Conservation (phyloP, 108 stramenopile species). For the Thalassiosira profunda region DNA sequence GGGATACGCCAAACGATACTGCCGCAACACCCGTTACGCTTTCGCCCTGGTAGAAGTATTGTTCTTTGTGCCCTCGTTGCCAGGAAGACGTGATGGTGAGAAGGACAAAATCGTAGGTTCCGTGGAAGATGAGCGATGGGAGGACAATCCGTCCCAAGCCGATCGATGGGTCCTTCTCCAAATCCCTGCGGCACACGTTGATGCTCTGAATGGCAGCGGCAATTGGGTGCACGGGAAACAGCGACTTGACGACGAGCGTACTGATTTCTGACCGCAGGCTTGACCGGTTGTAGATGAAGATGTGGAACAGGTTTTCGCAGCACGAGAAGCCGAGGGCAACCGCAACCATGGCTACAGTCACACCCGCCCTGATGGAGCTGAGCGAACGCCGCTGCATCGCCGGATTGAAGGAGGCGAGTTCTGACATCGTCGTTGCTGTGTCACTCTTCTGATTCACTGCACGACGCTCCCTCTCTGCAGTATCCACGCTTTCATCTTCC, state of each 20-base stretch:
- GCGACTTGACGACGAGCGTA: constrained; percentile 35
- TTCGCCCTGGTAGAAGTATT: constrained; percentile 33
- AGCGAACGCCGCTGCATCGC: constrained; percentile 29
- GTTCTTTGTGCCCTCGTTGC: constrained; percentile 27
- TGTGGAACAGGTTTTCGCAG: constrained; percentile 87
- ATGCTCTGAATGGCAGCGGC: constrained; percentile 54
- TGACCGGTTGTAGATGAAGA: constrained; percentile 79
- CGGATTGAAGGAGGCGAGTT: constrained; percentile 17
- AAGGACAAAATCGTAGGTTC: constrained; percentile 42
- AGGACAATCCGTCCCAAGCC: constrained; percentile 37
- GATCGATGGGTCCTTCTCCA: constrained; percentile 35
- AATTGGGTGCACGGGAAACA: constrained; percentile 50
- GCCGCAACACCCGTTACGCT: constrained; percentile 13
- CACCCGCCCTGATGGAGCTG: constrained; percentile 47
- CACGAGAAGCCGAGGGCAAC: constrained; percentile 84
- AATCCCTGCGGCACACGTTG: constrained; percentile 43
- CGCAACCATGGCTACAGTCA: constrained; percentile 86
- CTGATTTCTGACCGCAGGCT: constrained; percentile 40
- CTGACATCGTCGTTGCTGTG: not conserved
- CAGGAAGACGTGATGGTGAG: constrained; percentile 22
- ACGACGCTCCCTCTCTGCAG: constrained; percentile 7
- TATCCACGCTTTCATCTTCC: constrained; percentile 5
- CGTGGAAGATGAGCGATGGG: constrained; percentile 40
- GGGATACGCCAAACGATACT: constrained; percentile 18
- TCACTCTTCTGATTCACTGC: constrained; percentile 11